Percentiles rank a stretch among this genome's conserved stretches.
Conservation (phyloP, 176 grass and related monocot species). For the Bromus sterilis region DNA sequence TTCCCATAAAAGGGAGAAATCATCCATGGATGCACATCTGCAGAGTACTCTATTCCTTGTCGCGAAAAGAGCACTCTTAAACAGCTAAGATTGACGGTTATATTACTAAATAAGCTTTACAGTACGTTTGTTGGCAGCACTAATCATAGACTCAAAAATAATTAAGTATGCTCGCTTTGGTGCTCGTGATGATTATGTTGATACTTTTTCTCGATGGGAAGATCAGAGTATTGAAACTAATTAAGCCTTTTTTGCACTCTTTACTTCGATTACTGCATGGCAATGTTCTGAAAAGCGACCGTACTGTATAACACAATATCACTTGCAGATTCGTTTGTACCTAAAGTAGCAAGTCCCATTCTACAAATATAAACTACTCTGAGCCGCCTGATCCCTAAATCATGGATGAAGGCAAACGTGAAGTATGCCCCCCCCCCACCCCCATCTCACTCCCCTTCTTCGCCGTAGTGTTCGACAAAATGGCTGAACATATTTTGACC, state of each 20-base stretch:
- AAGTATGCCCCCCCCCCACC: no score
- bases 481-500: no score
- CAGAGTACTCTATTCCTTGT: neutral
- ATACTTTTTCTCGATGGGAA: neutral
- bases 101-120: neutral
- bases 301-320: neutral
- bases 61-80: neutral
- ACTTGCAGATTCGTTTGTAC: neutral
- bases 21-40: neutral
- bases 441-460: no score
- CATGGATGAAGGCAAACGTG: no score
- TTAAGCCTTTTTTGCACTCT: neutral
- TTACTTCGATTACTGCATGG: neutral
- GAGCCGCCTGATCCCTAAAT: neutral
- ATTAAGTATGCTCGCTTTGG: neutral
- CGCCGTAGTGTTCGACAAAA: no score
- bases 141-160: neutral
- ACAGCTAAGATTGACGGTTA: neutral
- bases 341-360: neutral
- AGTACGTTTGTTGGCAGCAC: neutral
- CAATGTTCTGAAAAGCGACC: constrained; percentile 3
- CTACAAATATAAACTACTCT: neutral
- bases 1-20: neutral
- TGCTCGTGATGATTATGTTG: neutral
- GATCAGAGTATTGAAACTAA: neutral